Evolutionary conservation across 345 rosid species (phyloP), one percentile per base, ranked within the genome.

Genomic region (Gossypium sturtianum): DNA sequence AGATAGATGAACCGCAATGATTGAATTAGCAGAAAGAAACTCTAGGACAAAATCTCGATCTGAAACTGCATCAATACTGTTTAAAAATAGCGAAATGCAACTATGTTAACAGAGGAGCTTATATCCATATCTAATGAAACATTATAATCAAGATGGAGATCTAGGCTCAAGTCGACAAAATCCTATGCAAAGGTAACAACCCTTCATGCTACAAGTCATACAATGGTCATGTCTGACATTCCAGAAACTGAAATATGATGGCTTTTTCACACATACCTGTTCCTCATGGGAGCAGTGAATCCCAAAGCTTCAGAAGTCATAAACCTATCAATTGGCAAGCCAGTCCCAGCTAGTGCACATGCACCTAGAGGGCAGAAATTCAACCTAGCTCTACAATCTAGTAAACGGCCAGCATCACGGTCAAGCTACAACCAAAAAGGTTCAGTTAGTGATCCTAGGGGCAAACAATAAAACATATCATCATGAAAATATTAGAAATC

Each of bases 321-420:
- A 78, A 89, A 88, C 79, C 99, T 84, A 84, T 95, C 92, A 72
- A 95, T 89, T 19, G 99, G 97, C 38, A 95, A 79, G 78, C 99
- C 93, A 71, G 98, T 95, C 74, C 97, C 99, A 53, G 99, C 99
- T 83, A 91, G 80, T 77, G 97, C 99, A 86, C 99, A 95, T 74
- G 99, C 97, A 77, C 99, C 98, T 11, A 95, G 85, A 19, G 98
- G 99, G 72, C 87, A 89, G 76, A 88, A 82, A 77, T 93, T 95
- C 82, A 94, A 56, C 80, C 95, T 92, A 51, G 25, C 89, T 74
- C 86, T 81, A 83, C 98, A 94, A 83, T 92, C 98, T 41, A 44
- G 75, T 76, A 93, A 87, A 45, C 98, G 98, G 53, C 91, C 90
- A 76, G 88, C 87, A 84, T 93, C 98, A 63, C 98, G 98, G 66